Base-by-base conservation (phyloP, 495 filamentous ascomycete genomes). In the Talaromyces wortmannii region DNA sequence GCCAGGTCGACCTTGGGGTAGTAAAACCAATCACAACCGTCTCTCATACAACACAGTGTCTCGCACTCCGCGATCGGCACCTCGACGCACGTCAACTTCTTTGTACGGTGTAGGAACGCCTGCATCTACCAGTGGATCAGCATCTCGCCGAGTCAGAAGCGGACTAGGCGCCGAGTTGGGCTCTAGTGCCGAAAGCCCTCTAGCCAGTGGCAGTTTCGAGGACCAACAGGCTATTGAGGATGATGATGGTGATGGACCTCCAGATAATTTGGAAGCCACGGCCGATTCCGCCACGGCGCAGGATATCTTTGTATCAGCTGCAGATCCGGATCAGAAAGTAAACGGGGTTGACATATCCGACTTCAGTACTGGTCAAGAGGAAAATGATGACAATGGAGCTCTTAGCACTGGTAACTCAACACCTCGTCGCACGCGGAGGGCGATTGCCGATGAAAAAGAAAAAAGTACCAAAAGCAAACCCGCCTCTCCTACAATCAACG, bases 1-100 rank as follows among this genome's bases (percentile, higher is more conserved):
- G 31, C 61, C 71, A 47, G 76, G 76, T 23, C 76, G 81, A n/a
- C 79, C 81, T 1, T 66, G 63, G 53, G 64, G 65, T 17, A 48
- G 50, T 7, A 57, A 50, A 48, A 57, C 48, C 15, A 57, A 53
- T 13, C 45, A 57, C 30, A 53, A 47, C 31, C 31, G 48, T 12
- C 13, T 31, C 16, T 33, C 45, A n/a, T 49, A 49, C 29, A 50
- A 29, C 7, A 23, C 55, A 31, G 48, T 17, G 15, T 30, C 46
- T 17, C 46, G 42, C 15, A 31, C 12, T 33, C 31, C 55, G 17
- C 74, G 72, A 51, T 65, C 59, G 40, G 75, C 72, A 13, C 74
- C 74, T 15, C 65, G 70, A 7, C 61, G 71, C 52, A 51, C 63
- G 8, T 68, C 71, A 3, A 60, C 48, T 12, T 46, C 52, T 2